Evolutionary conservation across 169 alveolate genomes (phyloP).

Genomic region (Cyclospora cayetanensis): DNA sequence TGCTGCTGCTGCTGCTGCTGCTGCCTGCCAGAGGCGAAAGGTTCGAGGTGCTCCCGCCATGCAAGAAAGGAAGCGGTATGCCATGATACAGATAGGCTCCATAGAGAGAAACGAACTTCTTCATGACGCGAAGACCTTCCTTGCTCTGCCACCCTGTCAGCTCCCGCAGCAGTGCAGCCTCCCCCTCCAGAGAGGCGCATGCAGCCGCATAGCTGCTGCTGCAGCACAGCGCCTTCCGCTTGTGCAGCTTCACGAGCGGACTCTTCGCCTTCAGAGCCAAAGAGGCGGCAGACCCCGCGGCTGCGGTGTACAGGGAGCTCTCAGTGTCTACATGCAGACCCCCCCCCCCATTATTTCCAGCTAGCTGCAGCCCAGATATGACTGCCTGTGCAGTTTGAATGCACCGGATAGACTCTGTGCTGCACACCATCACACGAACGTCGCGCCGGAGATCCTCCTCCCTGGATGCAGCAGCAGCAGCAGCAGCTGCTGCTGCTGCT

Average conservation of each 20-base stretch:
- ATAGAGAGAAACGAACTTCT: slow-evolving; percentile 60
- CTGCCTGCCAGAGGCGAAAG: background rate
- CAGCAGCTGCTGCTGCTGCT: background rate
- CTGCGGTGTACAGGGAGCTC: slow-evolving; percentile 37
- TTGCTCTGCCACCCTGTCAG: slow-evolving; percentile 63
- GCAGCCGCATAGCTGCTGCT: slow-evolving; percentile 20
- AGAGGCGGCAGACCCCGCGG: slow-evolving; percentile 47
- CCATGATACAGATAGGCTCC: slow-evolving; percentile 51
- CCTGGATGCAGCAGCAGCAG: background rate
- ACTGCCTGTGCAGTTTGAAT: slow-evolving; percentile 47
- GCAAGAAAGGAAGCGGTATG: slow-evolving; percentile 8
- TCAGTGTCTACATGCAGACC: background rate
- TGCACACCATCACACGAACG: slow-evolving; percentile 2
- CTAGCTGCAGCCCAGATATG: slow-evolving; percentile 19
- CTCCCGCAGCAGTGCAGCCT: slow-evolving; percentile 58
- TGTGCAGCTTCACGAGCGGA: slow-evolving; percentile 31
- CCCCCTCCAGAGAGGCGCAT: slow-evolving; percentile 8
- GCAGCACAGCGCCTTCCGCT: slow-evolving; percentile 29
- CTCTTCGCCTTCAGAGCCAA: slow-evolving; percentile 59
- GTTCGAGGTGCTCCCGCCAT: background rate
- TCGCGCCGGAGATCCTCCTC: background rate
- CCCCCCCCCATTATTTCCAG: background rate
- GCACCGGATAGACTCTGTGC: slow-evolving; percentile 60
- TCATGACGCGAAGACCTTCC: slow-evolving; percentile 65
- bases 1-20: background rate